Conservation (phyloP, 495 filamentous ascomycete species). For the Hypoxylon lenormandii region DNA sequence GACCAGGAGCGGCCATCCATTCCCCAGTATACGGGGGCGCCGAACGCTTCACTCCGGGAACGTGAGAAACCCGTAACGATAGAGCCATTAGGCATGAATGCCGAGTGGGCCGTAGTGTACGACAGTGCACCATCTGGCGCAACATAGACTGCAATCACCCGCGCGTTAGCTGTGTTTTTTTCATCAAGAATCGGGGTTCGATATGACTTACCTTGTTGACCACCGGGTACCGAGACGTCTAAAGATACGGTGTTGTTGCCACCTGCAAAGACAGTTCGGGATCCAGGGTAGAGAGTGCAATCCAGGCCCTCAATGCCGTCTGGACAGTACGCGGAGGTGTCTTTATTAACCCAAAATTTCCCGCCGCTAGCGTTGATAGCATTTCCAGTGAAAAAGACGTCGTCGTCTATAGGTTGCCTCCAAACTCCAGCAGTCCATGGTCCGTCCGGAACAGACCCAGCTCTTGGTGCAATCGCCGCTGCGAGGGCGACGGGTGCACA, state of each 20-base stretch:
- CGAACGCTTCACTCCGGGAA: slow-evolving; percentile 27
- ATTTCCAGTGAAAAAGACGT: slow-evolving; percentile 21
- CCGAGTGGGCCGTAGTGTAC: slow-evolving; percentile 43
- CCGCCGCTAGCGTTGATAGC: slow-evolving; percentile 46
- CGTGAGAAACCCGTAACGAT: slow-evolving; percentile 35
- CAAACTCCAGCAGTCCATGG: slow-evolving; percentile 44
- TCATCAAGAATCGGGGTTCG: background rate
- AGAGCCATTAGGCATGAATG: slow-evolving; percentile 31
- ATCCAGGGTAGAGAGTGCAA: slow-evolving; percentile 38
- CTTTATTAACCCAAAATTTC: slow-evolving; percentile 47
- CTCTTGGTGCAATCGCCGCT: slow-evolving; percentile 14
- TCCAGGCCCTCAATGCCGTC: slow-evolving; percentile 29
- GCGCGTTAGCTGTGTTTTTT: background rate
- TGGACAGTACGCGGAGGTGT: slow-evolving; percentile 45
- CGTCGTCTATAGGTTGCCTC: slow-evolving; percentile 20
- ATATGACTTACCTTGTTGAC: slow-evolving; percentile 44
- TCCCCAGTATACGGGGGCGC: slow-evolving; percentile 27
- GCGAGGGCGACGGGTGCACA: slow-evolving; percentile 27
- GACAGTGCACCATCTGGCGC: slow-evolving; percentile 44
- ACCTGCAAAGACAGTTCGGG: slow-evolving; percentile 36
- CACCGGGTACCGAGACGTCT: slow-evolving; percentile 43
- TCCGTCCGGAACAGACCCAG: slow-evolving; percentile 7
- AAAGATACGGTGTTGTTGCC: slow-evolving; percentile 42
- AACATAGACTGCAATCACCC: slow-evolving; percentile 35
- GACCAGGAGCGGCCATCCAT: slow-evolving; percentile 6